Conservation (phyloP, 208 protist species). For the Trypanosoma mega region DNA sequence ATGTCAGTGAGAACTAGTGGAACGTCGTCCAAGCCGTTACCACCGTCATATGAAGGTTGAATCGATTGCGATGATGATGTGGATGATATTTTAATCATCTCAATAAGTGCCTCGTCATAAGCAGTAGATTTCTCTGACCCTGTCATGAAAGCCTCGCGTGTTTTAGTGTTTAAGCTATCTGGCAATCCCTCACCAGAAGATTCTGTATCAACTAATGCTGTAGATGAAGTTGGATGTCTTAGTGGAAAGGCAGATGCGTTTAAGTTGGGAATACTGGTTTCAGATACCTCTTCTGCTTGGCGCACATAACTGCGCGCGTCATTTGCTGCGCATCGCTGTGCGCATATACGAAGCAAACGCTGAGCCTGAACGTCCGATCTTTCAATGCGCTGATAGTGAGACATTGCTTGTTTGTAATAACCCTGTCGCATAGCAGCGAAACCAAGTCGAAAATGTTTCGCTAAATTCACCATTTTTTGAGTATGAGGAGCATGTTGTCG, state of each 20-base stretch:
- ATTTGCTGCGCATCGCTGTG: constrained; percentile 32
- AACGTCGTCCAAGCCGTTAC: constrained; percentile 31
- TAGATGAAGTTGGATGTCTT: too few species aligned
- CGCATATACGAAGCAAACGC: constrained; percentile 47
- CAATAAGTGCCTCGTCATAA: constrained; percentile 15
- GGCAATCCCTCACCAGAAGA: too few species aligned
- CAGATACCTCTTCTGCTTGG: constrained; percentile 22
- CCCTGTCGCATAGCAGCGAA: constrained; percentile 61
- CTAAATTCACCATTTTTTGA: constrained; percentile 26
- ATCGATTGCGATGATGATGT: constrained; percentile 7
- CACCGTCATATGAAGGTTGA: constrained; percentile 12
- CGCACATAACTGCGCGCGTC: constrained; percentile 48
- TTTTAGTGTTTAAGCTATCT: too few species aligned
- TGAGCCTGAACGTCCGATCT: constrained; percentile 35
- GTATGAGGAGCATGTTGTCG: constrained; percentile 15
- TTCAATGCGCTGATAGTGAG: constrained; percentile 27
- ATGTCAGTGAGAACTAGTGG: constrained; percentile 57
- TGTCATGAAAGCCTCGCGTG: not conserved
- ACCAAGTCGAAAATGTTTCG: constrained; percentile 44
- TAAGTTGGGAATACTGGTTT: too few species aligned
- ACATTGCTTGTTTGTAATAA: constrained; percentile 43
- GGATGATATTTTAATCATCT: constrained; percentile 3
- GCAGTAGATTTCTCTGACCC: not conserved
- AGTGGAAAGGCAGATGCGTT: too few species aligned
- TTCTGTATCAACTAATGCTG: too few species aligned